Evolutionary conservation across 495 filamentous ascomycete genomes (phyloP).

Genomic region (Geopyxis carbonaria): DNA sequence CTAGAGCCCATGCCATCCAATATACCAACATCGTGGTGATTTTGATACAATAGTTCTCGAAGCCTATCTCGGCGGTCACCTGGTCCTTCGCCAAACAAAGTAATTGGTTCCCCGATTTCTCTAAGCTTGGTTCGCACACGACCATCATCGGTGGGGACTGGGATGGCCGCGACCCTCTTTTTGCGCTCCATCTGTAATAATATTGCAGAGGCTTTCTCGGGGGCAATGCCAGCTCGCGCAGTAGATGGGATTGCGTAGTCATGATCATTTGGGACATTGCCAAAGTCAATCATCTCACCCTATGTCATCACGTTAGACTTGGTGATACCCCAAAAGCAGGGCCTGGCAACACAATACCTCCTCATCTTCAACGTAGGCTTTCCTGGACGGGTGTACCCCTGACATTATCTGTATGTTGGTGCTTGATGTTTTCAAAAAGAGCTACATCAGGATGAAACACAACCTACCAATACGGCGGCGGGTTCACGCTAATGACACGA

Average conservation of each 20-base stretch:
- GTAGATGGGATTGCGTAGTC: slow-evolving; percentile 66
- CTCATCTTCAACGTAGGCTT: slow-evolving; percentile 89
- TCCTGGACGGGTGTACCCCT: slow-evolving; percentile 64
- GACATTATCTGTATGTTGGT: slow-evolving; percentile 14
- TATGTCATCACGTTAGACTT: too few relatives aligned
- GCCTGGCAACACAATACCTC: slow-evolving; percentile 37
- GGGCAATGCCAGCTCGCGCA: slow-evolving; percentile 51
- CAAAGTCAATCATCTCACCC: slow-evolving; percentile 52
- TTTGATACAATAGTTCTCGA: slow-evolving; percentile 65
- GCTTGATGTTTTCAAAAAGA: background rate
- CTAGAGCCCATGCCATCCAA: slow-evolving; percentile 40
- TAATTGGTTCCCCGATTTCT: slow-evolving; percentile 78
- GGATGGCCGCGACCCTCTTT: slow-evolving; percentile 69
- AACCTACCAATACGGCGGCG: too few relatives aligned
- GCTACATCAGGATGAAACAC: too few relatives aligned
- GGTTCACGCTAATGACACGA: background rate
- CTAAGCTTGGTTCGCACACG: slow-evolving; percentile 65
- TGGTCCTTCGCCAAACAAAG: slow-evolving; percentile 84
- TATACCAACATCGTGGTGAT: slow-evolving; percentile 33
- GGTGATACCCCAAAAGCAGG: slow-evolving; percentile 13
- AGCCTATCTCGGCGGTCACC: slow-evolving; percentile 74
- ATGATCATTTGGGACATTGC: slow-evolving; percentile 67
- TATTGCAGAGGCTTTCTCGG: slow-evolving; percentile 76
- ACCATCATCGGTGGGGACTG: slow-evolving; percentile 89
- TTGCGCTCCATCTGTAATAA: slow-evolving; percentile 80